Conservation (phyloP, 2,329 filamentous ascomycete species). For the Truncatella angustata region DNA sequence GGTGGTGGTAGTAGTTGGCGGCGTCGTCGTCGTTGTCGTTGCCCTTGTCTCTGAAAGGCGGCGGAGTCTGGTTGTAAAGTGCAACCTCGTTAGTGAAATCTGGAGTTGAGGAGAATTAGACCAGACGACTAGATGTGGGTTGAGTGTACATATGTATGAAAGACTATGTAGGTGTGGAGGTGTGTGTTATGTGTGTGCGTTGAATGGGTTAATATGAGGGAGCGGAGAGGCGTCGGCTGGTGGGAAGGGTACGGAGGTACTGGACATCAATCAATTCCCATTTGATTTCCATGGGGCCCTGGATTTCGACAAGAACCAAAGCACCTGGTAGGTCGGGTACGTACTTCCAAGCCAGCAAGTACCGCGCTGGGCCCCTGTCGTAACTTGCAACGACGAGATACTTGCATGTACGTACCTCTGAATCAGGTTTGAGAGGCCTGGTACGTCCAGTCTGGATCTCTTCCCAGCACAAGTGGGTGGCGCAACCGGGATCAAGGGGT, state of each 20-base stretch:
- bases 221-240: slow-evolving; percentile 5
- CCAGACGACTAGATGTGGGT: slow-evolving; percentile 23
- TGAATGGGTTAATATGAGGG: slow-evolving; percentile 13
- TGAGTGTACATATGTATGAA: slow-evolving; percentile 29
- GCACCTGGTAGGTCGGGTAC: no score
- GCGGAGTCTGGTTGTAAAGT: not conserved
- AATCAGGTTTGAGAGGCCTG: not conserved
- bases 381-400: not conserved
- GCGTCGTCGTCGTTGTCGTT: no score
- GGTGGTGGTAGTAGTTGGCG: no score
- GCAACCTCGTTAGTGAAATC: slow-evolving; percentile 11
- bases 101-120: slow-evolving; percentile 20
- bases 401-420: slow-evolving; percentile 2
- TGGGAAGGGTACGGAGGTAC: no score
- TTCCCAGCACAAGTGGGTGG: not conserved
- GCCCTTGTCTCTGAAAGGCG: not conserved
- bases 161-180: slow-evolving; percentile 1
- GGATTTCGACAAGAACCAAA: no score
- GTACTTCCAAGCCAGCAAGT: no score
- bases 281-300: no score
- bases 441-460: no score
- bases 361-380: slow-evolving; percentile 1
- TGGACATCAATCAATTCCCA: no score
- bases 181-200: slow-evolving; percentile 8
- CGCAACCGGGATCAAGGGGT: slow-evolving; percentile 4